Evolutionary conservation across 2,329 filamentous ascomycete genomes (phyloP).

Genomic region (Nectriaceae sp.): DNA sequence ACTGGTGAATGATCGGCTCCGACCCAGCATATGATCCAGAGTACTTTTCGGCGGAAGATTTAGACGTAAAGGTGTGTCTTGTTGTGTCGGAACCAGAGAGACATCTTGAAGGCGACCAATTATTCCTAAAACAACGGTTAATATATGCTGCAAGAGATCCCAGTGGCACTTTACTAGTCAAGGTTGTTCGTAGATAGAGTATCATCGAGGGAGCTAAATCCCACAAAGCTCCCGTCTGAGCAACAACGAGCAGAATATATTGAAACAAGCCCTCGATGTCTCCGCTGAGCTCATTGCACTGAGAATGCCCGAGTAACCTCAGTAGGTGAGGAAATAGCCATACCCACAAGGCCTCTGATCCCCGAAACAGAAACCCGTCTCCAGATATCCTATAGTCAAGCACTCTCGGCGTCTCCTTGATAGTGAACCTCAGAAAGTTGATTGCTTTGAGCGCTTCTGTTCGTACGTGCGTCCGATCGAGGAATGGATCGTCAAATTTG

Average conservation of each 20-base stretch:
- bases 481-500: constrained; percentile 68
- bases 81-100: constrained; percentile 25
- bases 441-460: constrained; percentile 71
- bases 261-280: constrained; percentile 57
- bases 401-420: constrained; percentile 74
- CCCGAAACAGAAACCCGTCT: constrained; percentile 50
- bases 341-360: constrained; percentile 63
- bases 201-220: constrained; percentile 44
- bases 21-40: constrained; percentile 37
- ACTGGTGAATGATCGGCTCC: constrained; percentile 19
- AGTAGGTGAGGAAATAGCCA: constrained; percentile 64
- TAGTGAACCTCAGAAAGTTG: constrained; percentile 72
- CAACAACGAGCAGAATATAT: constrained; percentile 48
- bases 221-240: constrained; percentile 50
- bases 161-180: constrained; percentile 52
- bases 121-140: constrained; percentile 8
- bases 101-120: constrained; percentile 38
- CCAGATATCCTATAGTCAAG: constrained; percentile 49
- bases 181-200: constrained; percentile 50
- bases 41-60: constrained; percentile 42
- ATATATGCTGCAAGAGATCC: no score
- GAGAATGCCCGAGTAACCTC: constrained; percentile 55
- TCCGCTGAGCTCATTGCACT: constrained; percentile 48
- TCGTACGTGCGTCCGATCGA: constrained; percentile 54
- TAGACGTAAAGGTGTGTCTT: constrained; percentile 30